These are phyloP conservation scores for Lactarius quietus DNA, from an alignment of 768 basidiomycete genomes.

Conservation along the genomic window DNA sequence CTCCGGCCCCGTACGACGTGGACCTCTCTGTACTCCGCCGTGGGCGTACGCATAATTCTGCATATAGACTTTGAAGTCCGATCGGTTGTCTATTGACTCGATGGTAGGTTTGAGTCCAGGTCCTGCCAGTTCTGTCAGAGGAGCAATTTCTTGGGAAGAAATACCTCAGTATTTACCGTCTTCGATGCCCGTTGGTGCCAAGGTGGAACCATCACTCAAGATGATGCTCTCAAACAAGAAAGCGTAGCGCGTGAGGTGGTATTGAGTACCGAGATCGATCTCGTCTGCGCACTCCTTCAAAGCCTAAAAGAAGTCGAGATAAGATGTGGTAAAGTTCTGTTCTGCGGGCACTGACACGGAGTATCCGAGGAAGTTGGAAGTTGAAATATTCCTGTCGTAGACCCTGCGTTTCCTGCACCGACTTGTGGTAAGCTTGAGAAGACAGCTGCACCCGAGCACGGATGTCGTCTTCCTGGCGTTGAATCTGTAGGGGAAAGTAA, in stretches of 20 bases:
- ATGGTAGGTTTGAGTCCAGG: conserved; percentile 81
- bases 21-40: conserved; percentile 62
- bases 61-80: conserved; percentile 96
- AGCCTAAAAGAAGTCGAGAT: conserved; percentile 44
- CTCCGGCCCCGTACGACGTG: conserved; percentile 80
- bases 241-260: conserved; percentile 91
- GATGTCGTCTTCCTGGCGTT: conserved; percentile 93
- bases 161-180: conserved; percentile 46
- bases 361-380: conserved; percentile 89
- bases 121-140: conserved; percentile 35
- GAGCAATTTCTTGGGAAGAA: neutral
- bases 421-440: conserved; percentile 87
- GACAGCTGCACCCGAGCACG: conserved; percentile 78
- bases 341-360: conserved; percentile 63
- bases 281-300: conserved; percentile 96
- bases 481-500: conserved; percentile 48
- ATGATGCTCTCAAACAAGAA: conserved; percentile 92
- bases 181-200: conserved; percentile 62
- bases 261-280: conserved; percentile 96
- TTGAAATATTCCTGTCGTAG: conserved; percentile 98
- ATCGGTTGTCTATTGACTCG: conserved; percentile 90
- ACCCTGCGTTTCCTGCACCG: conserved; percentile 82
- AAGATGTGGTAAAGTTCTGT: neutral
- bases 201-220: conserved; percentile 80
- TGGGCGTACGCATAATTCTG: conserved; percentile 94